Base-by-base conservation (phyloP, 2,329 filamentous ascomycete species). In the Clathrospora elynae region DNA sequence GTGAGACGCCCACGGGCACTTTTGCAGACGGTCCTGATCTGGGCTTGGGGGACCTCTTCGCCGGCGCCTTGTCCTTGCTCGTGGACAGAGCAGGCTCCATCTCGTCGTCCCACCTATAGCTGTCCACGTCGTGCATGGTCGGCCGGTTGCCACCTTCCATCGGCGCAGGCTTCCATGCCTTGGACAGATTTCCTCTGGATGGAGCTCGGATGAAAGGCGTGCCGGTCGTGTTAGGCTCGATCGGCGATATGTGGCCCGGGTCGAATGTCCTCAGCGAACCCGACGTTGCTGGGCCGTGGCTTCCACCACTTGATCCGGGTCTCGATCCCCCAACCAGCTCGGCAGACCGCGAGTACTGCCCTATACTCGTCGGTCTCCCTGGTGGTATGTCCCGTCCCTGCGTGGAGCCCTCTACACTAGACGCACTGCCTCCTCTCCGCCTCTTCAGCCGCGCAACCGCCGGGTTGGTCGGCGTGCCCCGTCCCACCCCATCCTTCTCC, bases 1-100 rank as follows among this genome's bases (percentile, higher is more conserved):
- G 82, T n/a, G 91, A 95, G 5, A 93, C 78, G 0, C 93, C 93
- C 1, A 97, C 92, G 3, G 90, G 84, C 2, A 97, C 84, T 44
- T 87, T 84, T 4, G 73, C 74, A 35, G 64, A 70, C 2, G 73
- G 74, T 0, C 67, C 67, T 11, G 57, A 45, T 37, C 62, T 59
- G 7, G 53, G 50, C 34, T 59, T 58, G n/a, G 57, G 53, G 5
- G 46, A 34, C 8, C 17, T 51, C n/a, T 45, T 61, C 7, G 47
- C 54, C 2, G 55, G 52, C 4, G 49, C 57, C 40, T 67, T 66
- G 35, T 65, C 59, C 35, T 68, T 71, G 28, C 42, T 49, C 6
- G 49, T 51, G 14, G 62, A 53, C 7, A 68, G 38, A 10, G 63
- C 64, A 35, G 64, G 51, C 24, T 70, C 65, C 61, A 64, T 67